These are phyloP conservation scores for Sclerospora graminicola DNA, from an alignment of 352 stramenopile genomes.

Conservation along the genomic window DNA sequence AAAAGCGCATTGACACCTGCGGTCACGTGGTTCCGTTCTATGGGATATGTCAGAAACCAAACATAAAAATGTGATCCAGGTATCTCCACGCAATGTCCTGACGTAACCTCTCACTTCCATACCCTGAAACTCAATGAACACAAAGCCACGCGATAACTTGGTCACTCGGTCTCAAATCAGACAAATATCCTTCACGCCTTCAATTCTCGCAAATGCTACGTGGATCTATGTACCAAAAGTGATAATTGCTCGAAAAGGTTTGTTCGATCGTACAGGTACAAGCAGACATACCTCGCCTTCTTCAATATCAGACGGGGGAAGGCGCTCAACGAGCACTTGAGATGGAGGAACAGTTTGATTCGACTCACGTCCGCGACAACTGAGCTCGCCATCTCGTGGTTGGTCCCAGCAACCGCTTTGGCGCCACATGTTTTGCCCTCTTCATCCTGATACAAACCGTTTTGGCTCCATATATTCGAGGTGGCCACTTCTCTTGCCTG, in stretches of 20 bases:
- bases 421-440: too few relatives aligned
- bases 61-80: neutral
- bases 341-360: constrained; percentile 1
- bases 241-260: neutral
- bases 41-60: too few relatives aligned
- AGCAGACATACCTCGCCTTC: constrained; percentile 71
- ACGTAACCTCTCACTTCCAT: constrained; percentile 3
- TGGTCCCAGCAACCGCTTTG: neutral
- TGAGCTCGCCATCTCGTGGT: constrained; percentile 2
- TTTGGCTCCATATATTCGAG: constrained; percentile 1
- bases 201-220: constrained; percentile 49
- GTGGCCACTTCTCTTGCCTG: constrained; percentile 27
- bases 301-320: constrained; percentile 56
- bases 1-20: too few relatives aligned
- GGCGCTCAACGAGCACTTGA: constrained; percentile 53
- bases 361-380: constrained; percentile 9
- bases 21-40: constrained; percentile 22
- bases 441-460: constrained; percentile 1
- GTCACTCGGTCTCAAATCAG: constrained; percentile 63
- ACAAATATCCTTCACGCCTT: constrained; percentile 57
- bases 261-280: too few relatives aligned
- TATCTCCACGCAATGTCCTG: neutral
- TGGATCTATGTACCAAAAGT: constrained; percentile 67
- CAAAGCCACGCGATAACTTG: too few relatives aligned
- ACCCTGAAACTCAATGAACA: too few relatives aligned